These are phyloP conservation scores for Cordyceps farinosa DNA, from an alignment of 2,329 filamentous ascomycete species.

Conservation along the genomic window DNA sequence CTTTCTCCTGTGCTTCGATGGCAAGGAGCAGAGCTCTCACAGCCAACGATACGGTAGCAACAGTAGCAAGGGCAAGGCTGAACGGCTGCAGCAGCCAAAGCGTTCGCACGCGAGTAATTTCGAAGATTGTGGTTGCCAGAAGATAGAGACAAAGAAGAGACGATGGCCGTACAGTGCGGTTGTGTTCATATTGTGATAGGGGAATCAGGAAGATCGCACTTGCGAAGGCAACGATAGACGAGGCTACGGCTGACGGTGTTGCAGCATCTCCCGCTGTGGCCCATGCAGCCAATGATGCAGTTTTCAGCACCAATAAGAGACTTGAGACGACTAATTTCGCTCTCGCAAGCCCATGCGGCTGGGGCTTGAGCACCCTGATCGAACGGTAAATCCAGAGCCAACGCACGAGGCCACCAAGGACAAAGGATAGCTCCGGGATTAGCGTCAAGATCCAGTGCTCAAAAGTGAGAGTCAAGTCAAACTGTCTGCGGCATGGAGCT, in stretches of 20 bases:
- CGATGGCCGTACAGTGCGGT: constrained; percentile 4
- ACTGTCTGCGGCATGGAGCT: constrained; percentile 3
- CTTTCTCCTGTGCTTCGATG: constrained; percentile 6
- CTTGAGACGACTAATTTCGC: constrained; percentile 1
- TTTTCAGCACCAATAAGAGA: neutral
- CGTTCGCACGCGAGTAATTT: constrained; percentile 6
- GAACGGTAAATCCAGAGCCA: constrained; percentile 2
- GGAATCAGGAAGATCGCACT: neutral
- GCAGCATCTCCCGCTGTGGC: neutral
- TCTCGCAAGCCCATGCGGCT: neutral
- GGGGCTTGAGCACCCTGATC: neutral
- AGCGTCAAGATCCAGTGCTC: constrained; percentile 4
- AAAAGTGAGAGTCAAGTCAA: constrained; percentile 9
- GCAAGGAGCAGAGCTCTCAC: neutral
- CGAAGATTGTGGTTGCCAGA: constrained; percentile 3
- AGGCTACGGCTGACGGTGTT: neutral
- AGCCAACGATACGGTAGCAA: constrained; percentile 4
- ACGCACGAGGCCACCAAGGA: neutral
- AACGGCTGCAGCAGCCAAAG: constrained; percentile 8
- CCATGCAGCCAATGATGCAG: constrained; percentile 1
- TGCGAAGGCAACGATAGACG: neutral
- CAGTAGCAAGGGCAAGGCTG: constrained; percentile 4
- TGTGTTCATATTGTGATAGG: constrained; percentile 13
- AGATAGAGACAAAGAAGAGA: constrained; percentile 6
- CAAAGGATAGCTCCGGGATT: constrained; percentile 2